These are phyloP conservation scores for Lolium perenne DNA, from an alignment of 176 grass and related monocot genomes.

Conservation along the genomic window DNA sequence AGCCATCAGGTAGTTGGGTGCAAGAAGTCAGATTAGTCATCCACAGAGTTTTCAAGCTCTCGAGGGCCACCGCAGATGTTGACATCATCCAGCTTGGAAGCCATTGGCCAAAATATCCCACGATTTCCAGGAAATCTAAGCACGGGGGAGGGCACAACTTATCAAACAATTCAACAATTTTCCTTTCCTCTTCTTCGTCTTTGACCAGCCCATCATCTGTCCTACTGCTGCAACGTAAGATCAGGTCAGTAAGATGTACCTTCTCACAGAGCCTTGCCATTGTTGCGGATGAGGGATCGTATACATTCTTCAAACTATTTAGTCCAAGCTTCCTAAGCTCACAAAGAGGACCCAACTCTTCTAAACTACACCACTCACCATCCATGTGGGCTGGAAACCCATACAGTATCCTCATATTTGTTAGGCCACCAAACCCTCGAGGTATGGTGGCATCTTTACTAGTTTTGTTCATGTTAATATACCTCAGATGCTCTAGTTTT, in stretches of 20 bases:
- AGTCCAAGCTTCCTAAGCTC: neutral
- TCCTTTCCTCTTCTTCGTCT: neutral
- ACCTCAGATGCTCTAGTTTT: neutral
- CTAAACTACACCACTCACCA: neutral
- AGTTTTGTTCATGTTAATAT: neutral
- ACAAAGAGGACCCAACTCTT: constrained; percentile 9
- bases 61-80: neutral
- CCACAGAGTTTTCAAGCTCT: neutral
- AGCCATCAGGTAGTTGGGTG: constrained; percentile 1
- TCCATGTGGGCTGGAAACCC: constrained; percentile 16
- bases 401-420: constrained; percentile 3
- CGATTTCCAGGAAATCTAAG: neutral
- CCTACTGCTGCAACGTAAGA: neutral
- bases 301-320: constrained; percentile 4
- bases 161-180: neutral
- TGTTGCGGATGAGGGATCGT: neutral
- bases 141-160: neutral
- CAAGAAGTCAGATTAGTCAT: neutral
- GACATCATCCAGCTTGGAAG: constrained; percentile 7
- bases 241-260: neutral
- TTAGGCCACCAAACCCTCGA: neutral
- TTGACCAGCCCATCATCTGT: too few species aligned
- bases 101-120: neutral
- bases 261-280: neutral
- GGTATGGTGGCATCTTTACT: neutral